phyloP scores from a whole-genome alignment of 495 filamentous ascomycete species.

The Aspergillus conjunctus region DNA sequence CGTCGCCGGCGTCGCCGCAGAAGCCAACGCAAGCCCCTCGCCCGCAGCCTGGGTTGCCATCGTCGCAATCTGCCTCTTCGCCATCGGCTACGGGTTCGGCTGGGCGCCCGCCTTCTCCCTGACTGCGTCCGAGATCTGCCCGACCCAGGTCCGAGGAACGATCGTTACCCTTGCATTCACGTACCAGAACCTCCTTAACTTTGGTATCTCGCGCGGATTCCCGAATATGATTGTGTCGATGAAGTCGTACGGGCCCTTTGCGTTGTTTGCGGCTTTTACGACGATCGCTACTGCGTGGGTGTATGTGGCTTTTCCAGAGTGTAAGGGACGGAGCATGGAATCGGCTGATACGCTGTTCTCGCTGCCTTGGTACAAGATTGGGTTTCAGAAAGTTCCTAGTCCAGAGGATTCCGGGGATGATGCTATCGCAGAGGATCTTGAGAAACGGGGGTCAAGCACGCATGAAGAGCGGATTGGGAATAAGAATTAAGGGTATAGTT shows the following conservation, averaged over 20 bases:
- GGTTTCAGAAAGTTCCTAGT: conserved; percentile 18
- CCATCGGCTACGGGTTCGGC: conserved; percentile 29
- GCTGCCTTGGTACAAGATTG: conserved; percentile 27
- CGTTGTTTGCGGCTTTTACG: conserved; percentile 25
- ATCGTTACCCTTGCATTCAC: conserved; percentile 26
- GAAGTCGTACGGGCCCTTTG: conserved; percentile 30
- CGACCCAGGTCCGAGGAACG: conserved; percentile 24
- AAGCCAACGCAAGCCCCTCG: conserved; percentile 11
- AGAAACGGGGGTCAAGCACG: not conserved
- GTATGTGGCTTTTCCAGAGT: conserved; percentile 28
- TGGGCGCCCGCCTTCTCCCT: conserved; percentile 30
- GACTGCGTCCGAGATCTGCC: conserved; percentile 30
- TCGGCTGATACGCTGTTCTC: conserved; percentile 20
- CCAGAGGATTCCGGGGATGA: not conserved
- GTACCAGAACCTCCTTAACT: conserved; percentile 31
- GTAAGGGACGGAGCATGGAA: conserved; percentile 31
- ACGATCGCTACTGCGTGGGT: conserved; percentile 23
- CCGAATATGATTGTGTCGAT: conserved; percentile 26
- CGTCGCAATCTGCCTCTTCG: conserved; percentile 31
- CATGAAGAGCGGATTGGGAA: not conserved
- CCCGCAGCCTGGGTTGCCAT: conserved; percentile 27
- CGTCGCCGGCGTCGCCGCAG: conserved; percentile 13
- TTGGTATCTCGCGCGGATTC: conserved; percentile 29
- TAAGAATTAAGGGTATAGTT: not conserved
- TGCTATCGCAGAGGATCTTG: not conserved